These are phyloP conservation scores for Aspergillus bridgeri DNA, from an alignment of 495 filamentous ascomycete genomes.

Conservation along the genomic window DNA sequence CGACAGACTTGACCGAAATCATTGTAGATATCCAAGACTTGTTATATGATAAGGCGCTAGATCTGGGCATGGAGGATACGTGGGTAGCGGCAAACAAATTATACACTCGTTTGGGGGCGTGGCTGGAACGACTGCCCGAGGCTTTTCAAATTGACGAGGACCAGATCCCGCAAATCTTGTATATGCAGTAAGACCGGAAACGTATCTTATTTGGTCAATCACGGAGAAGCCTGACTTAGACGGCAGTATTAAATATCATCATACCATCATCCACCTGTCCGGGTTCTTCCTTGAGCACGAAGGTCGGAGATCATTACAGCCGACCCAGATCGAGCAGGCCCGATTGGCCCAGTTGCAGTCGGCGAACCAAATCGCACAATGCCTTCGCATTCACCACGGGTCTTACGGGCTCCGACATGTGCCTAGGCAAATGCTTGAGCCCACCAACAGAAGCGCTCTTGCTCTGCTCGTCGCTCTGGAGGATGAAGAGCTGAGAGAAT, in stretches of 20 bases:
- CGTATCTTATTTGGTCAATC: neutral
- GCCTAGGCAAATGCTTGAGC: conserved; percentile 31
- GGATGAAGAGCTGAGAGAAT: conserved; percentile 22
- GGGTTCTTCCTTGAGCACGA: conserved; percentile 22
- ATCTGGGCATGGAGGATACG: conserved; percentile 16
- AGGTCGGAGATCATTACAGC: conserved; percentile 10
- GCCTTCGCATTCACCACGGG: conserved; percentile 27
- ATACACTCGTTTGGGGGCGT: conserved; percentile 26
- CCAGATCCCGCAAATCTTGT: conserved; percentile 33
- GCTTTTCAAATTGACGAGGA: conserved; percentile 19
- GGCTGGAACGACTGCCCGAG: conserved; percentile 25
- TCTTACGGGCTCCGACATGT: conserved; percentile 35
- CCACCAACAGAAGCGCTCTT: conserved; percentile 27
- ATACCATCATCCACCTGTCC: conserved; percentile 25
- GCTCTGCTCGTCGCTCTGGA: conserved; percentile 23
- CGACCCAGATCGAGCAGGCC: conserved; percentile 15
- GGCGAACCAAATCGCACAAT: conserved; percentile 30
- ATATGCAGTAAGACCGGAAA: conserved; percentile 33
- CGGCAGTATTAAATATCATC: conserved; percentile 30
- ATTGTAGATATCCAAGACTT: conserved; percentile 26
- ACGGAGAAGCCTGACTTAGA: conserved; percentile 5
- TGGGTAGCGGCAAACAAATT: conserved; percentile 19
- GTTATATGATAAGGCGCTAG: conserved; percentile 23
- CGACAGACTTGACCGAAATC: conserved; percentile 26
- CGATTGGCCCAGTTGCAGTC: conserved; percentile 21